These are phyloP conservation scores for Cyberlindnera mississippiensis DNA, from an alignment of 805 yeast species.

Conservation along the genomic window DNA sequence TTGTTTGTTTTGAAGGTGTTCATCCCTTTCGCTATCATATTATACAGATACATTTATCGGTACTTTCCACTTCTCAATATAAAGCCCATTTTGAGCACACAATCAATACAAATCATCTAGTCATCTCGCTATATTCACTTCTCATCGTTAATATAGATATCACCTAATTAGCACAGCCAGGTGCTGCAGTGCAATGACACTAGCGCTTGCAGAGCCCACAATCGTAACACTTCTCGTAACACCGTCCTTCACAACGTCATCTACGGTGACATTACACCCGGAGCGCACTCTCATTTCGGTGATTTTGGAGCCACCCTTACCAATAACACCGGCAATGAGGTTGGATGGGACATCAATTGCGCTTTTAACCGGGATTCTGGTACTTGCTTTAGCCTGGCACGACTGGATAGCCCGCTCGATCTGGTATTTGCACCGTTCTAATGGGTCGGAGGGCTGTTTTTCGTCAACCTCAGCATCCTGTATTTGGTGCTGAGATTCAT, in stretches of 20 bases:
- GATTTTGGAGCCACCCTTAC: conserved; percentile 16
- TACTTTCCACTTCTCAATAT: too few species aligned
- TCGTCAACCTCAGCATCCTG: too few species aligned
- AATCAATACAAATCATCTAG: too few species aligned
- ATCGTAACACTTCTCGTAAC: conserved; percentile 12
- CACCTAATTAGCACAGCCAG: not conserved
- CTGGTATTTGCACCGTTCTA: too few species aligned
- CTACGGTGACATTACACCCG: conserved; percentile 18
- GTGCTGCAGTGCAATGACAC: conserved; percentile 15
- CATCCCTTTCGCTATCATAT: too few species aligned
- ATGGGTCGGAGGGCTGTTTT: too few species aligned
- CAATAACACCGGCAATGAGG: conserved; percentile 11
- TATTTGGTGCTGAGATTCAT: conserved; percentile 5
- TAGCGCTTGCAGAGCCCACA: conserved; percentile 17
- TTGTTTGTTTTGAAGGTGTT: too few species aligned
- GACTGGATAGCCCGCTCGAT: conserved; percentile 3
- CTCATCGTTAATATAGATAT: too few species aligned
- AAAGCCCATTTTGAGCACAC: too few species aligned
- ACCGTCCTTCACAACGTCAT: conserved; percentile 12
- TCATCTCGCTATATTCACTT: too few species aligned
- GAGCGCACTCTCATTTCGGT: conserved; percentile 21
- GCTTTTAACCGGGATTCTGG: conserved; percentile 8
- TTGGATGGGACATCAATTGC: conserved; percentile 20
- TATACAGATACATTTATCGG: too few species aligned
- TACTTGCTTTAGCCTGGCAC: conserved; percentile 10